These are phyloP conservation scores for Aspergillus pseudonomiae DNA, from an alignment of 2,329 filamentous ascomycete genomes.

Conservation along the genomic window DNA sequence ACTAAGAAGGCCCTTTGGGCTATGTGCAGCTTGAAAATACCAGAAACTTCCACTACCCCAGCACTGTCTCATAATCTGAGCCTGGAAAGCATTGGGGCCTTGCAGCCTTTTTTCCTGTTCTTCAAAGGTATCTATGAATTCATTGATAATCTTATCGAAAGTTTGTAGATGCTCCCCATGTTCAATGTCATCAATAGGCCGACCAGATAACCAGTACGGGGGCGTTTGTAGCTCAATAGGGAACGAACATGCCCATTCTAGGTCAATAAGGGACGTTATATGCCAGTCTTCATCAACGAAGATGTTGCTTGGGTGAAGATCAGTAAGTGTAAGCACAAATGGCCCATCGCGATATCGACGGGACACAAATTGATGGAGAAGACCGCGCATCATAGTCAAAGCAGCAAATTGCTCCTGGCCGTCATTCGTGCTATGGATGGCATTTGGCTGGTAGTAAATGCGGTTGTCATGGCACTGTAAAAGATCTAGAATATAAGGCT, in stretches of 20 bases:
- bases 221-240: conserved; percentile 32
- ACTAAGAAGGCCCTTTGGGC: conserved; percentile 28
- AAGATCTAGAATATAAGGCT: conserved; percentile 31
- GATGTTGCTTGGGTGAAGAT: conserved; percentile 46
- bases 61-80: conserved; percentile 25
- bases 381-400: conserved; percentile 33
- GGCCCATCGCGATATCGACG: conserved; percentile 37
- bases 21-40: conserved; percentile 31
- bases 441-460: conserved; percentile 33
- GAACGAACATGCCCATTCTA: conserved; percentile 39
- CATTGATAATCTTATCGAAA: conserved; percentile 23
- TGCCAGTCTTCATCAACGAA: conserved; percentile 40
- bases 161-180: conserved; percentile 39
- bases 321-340: conserved; percentile 42
- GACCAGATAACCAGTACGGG: conserved; percentile 33
- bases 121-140: conserved; percentile 25
- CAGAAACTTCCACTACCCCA: conserved; percentile 32
- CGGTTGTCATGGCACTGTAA: conserved; percentile 31
- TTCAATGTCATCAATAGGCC: conserved; percentile 21
- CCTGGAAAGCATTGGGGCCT: conserved; percentile 7
- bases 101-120: conserved; percentile 20
- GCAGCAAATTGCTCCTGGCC: conserved; percentile 32
- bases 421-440: conserved; percentile 25
- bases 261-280: conserved; percentile 38
- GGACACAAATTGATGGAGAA: conserved; percentile 28